phyloP scores from a whole-genome alignment of 768 basidiomycete species.

The Russula ochroleuca region DNA sequence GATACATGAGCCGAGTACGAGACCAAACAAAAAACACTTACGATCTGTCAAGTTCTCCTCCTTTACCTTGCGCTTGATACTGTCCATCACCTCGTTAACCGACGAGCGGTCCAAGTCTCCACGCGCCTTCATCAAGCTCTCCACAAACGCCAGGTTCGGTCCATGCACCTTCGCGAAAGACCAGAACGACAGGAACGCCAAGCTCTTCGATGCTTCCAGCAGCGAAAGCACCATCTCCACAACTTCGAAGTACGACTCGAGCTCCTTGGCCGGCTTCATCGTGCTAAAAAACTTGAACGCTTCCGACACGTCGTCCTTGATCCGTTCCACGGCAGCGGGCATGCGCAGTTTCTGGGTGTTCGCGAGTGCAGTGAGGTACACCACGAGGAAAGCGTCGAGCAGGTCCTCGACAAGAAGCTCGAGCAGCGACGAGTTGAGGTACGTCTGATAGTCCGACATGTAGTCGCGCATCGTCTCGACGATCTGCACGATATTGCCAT shows the following conservation, averaged over 20 bases:
- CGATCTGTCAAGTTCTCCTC: constrained; percentile 82
- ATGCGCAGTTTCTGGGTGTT: constrained; percentile 82
- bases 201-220: constrained; percentile 79
- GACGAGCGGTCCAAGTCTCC: constrained; percentile 88
- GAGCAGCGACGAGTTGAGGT: constrained; percentile 84
- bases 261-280: constrained; percentile 71
- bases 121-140: constrained; percentile 82
- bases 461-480: constrained; percentile 96
- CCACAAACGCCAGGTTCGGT: constrained; percentile 87
- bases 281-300: constrained; percentile 78
- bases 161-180: constrained; percentile 91
- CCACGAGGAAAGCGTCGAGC: constrained; percentile 83
- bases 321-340: constrained; percentile 77
- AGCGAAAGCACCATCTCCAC: constrained; percentile 78
- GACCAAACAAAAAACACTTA: constrained; percentile 39
- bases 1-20: neutral
- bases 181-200: constrained; percentile 92
- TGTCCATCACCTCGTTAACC: constrained; percentile 89
- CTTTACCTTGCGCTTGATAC: constrained; percentile 85
- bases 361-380: constrained; percentile 83
- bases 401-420: constrained; percentile 92
- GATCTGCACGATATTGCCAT: constrained; percentile 80
- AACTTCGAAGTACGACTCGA: constrained; percentile 81
- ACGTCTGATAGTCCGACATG: constrained; percentile 90
- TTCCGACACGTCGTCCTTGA: constrained; percentile 74